A percentile compares a stretch with the other conserved stretches of the same genome.
Evolutionary conservation across 148 eudicot species (phyloP).

Genomic region (Camellia japonica): DNA sequence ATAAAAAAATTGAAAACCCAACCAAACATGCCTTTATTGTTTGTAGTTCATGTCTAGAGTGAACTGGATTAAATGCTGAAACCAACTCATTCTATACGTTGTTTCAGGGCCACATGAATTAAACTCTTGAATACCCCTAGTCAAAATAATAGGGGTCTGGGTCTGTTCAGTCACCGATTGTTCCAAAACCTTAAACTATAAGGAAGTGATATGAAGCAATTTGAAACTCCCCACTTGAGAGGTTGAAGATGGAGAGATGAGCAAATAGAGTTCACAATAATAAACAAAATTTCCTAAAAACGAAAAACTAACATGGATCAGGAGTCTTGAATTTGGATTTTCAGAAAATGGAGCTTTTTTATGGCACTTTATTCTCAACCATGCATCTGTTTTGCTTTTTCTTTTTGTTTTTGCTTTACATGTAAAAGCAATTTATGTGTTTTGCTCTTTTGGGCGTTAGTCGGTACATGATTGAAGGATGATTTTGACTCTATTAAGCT

Average conservation of each 20-base stretch:
- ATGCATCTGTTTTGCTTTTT: not conserved
- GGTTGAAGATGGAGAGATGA: not conserved
- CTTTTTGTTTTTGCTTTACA: not conserved
- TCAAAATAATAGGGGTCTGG: too few species aligned
- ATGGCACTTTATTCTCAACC: not conserved
- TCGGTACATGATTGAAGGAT: slow-evolving; percentile 13
- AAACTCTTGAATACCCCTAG: too few species aligned
- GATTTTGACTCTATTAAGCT: not conserved
- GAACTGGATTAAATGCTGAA: not conserved
- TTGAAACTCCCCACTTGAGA: not conserved
- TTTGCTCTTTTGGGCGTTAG: not conserved
- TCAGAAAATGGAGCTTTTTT: not conserved
- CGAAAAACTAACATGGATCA: not conserved
- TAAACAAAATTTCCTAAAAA: too few species aligned
- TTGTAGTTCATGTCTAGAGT: not conserved
- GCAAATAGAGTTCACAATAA: too few species aligned
- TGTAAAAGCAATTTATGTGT: slow-evolving; percentile 7
- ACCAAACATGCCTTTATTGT: not conserved
- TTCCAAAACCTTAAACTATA: not conserved
- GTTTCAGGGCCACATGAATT: not conserved
- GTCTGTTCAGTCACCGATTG: not conserved
- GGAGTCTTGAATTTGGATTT: not conserved
- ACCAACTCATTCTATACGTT: not conserved
- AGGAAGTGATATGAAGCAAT: not conserved
- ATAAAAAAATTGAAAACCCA: not conserved